These are phyloP conservation scores for Lepiota venenata DNA, from an alignment of 768 basidiomycete genomes.

Conservation along the genomic window DNA sequence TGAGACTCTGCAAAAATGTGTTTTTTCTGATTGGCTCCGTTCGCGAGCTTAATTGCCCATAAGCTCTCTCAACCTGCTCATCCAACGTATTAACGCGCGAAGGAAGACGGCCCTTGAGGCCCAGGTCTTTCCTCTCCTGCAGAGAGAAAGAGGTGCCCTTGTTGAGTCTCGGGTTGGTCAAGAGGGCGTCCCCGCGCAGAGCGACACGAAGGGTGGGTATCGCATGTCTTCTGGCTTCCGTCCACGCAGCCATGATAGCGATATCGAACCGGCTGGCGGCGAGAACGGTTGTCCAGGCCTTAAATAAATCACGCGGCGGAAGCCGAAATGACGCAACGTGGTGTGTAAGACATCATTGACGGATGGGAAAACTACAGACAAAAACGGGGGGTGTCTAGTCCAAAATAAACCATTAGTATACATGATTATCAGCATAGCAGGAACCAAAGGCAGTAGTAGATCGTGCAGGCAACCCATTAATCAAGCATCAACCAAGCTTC, in stretches of 20 bases:
- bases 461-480: background rate
- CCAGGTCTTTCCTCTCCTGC: conserved; percentile 68
- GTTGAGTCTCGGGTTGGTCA: conserved; percentile 67
- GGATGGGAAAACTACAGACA: too few relatives aligned
- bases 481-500: conserved; percentile 21
- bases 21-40: conserved; percentile 53
- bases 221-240: conserved; percentile 10
- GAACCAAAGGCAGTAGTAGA: background rate
- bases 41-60: conserved; percentile 48
- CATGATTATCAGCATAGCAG: background rate
- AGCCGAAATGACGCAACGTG: too few relatives aligned
- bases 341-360: too few relatives aligned
- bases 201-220: conserved; percentile 38
- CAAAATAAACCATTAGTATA: too few relatives aligned
- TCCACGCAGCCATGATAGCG: conserved; percentile 5
- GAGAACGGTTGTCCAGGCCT: too few relatives aligned
- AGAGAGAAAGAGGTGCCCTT: conserved; percentile 78
- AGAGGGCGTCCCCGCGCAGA: conserved; percentile 57
- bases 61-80: conserved; percentile 74
- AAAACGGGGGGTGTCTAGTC: too few relatives aligned
- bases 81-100: conserved; percentile 61
- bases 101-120: conserved; percentile 50
- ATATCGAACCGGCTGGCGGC: background rate
- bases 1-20: conserved; percentile 71
- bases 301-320: too few relatives aligned